Base-by-base conservation (phyloP, 768 basidiomycete species). In the Trametes gibbosa region DNA sequence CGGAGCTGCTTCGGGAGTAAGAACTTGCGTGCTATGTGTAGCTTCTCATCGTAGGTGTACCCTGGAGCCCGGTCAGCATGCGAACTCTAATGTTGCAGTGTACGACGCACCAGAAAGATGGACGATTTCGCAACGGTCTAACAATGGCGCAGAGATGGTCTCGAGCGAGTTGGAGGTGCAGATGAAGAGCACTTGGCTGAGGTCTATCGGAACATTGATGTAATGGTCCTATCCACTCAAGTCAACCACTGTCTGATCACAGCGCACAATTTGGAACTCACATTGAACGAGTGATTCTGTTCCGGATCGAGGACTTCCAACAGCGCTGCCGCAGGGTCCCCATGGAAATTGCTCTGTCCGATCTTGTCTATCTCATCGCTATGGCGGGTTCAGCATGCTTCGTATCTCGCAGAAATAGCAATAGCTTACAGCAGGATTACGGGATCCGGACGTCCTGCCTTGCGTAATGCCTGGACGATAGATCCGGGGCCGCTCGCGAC, bases 221-320 rank as follows among this genome's bases (percentile, higher is more conserved):
- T 93, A 96, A 74, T 97, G 95, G 71, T 97, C 95, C 84, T 92
- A 66, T 29, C 21, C 70, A 63, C 58, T 7, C 53, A 53, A 25
- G 46, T 37, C 48, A 35, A 19, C 9, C 46, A 29, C 17, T 19
- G 23, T 17, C 16, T 6, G 10, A 16, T 3, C 25, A 19, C 1
- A 23, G 0, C 10, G 3, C 3, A 35, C 37, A 34, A 43, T 2
- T 7, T 43, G 17, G 2, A 5, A 71, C 81, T 61, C 51, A 86
- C 89, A 69, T 88, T 90, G 68, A 92, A 92, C 0, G 84, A 79
- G 68, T 89, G 82, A 62, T 95, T 95, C 72, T 96, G 93, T 70
- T 97, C 95, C 0, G 95, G 95, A 69, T 97, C 95, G 52, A 98
- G 79, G 0, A 95, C 93, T 67, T 98, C 95, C 4, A 98, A 75